Conservation (phyloP, 177 flowering plant genomes). For the Tripterygium wilfordii region DNA sequence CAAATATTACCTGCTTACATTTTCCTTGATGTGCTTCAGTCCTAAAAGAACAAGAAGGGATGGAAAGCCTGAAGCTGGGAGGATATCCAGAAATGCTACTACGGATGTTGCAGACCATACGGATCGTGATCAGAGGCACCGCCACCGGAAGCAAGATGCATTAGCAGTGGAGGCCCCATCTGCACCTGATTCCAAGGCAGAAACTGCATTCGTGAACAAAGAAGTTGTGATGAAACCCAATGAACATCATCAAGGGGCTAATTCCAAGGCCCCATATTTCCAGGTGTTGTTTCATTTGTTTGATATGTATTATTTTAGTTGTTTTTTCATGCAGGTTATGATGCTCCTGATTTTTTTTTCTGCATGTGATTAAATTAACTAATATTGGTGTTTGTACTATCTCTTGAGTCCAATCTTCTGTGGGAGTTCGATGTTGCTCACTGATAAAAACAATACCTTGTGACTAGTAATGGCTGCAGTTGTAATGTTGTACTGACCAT, state of each 20-base stretch:
- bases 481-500: no score
- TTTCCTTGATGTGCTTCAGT: conserved; percentile 23
- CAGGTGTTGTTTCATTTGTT: conserved; percentile 42
- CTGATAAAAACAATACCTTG: no score
- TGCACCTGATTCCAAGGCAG: conserved; percentile 34
- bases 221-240: conserved; percentile 33
- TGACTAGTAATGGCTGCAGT: no score
- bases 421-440: no score
- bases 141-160: conserved; percentile 43
- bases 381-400: no score
- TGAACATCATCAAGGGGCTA: conserved; percentile 25
- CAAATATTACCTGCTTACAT: not conserved
- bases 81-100: conserved; percentile 28
- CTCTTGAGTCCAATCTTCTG: no score
- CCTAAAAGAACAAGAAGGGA: conserved; percentile 82
- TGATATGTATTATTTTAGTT: not conserved
- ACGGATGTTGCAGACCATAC: conserved; percentile 20
- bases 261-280: conserved; percentile 39
- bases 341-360: no score
- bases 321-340: no score
- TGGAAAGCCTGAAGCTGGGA: conserved; percentile 53
- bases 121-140: conserved; percentile 46
- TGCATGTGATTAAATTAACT: no score
- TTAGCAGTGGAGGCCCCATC: conserved; percentile 50
- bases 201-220: conserved; percentile 18